Conservation (phyloP, 1,284 basidiomycete genomes). For the Ceratobasidium sp. region DNA sequence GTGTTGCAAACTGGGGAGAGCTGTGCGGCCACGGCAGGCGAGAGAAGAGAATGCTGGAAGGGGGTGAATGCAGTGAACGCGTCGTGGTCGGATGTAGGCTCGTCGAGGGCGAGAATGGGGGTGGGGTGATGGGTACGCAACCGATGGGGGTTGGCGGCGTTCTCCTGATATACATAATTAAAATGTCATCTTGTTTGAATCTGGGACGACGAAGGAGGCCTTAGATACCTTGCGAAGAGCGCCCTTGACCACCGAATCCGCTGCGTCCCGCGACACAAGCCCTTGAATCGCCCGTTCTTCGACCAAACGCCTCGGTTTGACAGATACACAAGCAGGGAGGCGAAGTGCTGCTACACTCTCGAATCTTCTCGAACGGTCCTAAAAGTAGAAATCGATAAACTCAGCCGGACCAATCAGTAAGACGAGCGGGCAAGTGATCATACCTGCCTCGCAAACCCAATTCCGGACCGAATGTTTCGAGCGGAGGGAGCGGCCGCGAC, state of each 20-base stretch:
- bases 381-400: conserved; percentile 42
- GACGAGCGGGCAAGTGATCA: conserved; percentile 56
- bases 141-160: conserved; percentile 82
- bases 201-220: too few relatives aligned
- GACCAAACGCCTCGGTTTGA: conserved; percentile 55
- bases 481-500: conserved; percentile 46
- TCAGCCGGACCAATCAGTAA: conserved; percentile 54
- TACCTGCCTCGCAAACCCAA: conserved; percentile 56
- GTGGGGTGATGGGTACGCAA: conserved; percentile 71
- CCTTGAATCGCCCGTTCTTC: conserved; percentile 65
- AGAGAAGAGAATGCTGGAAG: conserved; percentile 60
- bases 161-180: too few relatives aligned
- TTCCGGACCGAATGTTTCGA: conserved; percentile 53
- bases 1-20: conserved; percentile 64
- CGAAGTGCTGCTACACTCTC: conserved; percentile 61
- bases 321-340: conserved; percentile 57
- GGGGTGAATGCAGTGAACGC: conserved; percentile 63
- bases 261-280: conserved; percentile 62
- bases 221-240: conserved; percentile 57
- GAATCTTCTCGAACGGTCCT: conserved; percentile 64
- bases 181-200: too few relatives aligned
- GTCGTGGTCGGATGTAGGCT: conserved; percentile 70
- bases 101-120: conserved; percentile 84
- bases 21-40: conserved; percentile 60
- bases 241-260: conserved; percentile 62